Conservation (phyloP, 2,329 filamentous ascomycete species). For the Aspergillus hortae region DNA sequence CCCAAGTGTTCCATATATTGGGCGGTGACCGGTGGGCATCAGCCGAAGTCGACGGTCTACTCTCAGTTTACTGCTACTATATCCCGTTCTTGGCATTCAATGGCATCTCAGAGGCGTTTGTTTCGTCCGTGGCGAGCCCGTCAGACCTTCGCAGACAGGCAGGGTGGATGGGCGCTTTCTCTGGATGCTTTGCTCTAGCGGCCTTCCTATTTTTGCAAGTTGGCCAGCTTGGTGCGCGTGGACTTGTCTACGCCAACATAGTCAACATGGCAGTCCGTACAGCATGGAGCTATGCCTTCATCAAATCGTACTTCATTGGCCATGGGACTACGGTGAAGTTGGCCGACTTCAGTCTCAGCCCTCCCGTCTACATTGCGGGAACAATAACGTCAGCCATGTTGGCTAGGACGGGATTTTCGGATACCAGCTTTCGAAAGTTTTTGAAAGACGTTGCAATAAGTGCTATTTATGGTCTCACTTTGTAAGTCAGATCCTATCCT, state of each 20-base stretch:
- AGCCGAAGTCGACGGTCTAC: constrained; percentile 67
- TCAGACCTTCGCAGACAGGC: constrained; percentile 73
- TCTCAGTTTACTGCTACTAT: constrained; percentile 85
- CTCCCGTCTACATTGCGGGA: constrained; percentile 43
- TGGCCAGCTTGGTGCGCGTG: constrained; percentile 67
- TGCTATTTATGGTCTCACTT: constrained; percentile 50
- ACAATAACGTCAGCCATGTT: constrained; percentile 45
- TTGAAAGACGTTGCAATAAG: constrained; percentile 51
- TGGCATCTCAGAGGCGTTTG: constrained; percentile 87
- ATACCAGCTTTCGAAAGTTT: constrained; percentile 22
- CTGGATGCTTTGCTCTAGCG: constrained; percentile 67
- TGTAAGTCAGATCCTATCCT: constrained; percentile 53
- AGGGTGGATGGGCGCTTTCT: constrained; percentile 80
- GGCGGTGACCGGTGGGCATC: constrained; percentile 74
- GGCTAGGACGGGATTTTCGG: constrained; percentile 17
- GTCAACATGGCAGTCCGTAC: constrained; percentile 89
- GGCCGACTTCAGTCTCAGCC: constrained; percentile 43
- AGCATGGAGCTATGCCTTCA: constrained; percentile 73
- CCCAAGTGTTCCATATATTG: constrained; percentile 68
- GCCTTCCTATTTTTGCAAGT: constrained; percentile 73
- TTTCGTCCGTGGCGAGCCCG: constrained; percentile 77
- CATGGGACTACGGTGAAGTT: constrained; percentile 45
- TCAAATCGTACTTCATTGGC: constrained; percentile 58
- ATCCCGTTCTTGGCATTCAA: constrained; percentile 90
- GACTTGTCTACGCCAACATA: constrained; percentile 80